A percentile compares a stretch with the other conserved stretches of the same genome.
Evolutionary conservation across 106 monocot genomes (phyloP).

Genomic region (Platanthera guangdongensis): DNA sequence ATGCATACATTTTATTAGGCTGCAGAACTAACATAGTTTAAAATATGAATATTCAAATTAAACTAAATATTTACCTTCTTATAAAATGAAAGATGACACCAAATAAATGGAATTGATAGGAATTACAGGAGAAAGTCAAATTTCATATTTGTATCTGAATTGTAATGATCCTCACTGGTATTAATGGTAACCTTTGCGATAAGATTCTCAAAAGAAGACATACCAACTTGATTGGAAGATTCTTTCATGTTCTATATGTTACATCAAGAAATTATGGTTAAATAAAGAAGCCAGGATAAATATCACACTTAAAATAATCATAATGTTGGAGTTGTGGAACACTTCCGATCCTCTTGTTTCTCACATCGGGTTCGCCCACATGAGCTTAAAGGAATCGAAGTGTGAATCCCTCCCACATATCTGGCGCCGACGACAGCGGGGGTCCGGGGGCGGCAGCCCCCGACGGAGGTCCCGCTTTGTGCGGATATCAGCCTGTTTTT

Average conservation of each 20-base stretch:
- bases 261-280: slow-evolving; percentile 15
- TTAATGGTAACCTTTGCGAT: slow-evolving; percentile 49
- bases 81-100: slow-evolving; percentile 57
- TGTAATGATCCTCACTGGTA: slow-evolving; percentile 27
- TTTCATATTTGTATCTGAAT: slow-evolving; percentile 30
- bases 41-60: background rate
- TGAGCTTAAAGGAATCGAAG: no score
- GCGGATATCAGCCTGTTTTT: no score
- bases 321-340: no score
- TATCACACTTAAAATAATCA: background rate
- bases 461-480: no score
- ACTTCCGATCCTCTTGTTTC: no score
- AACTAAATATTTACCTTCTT: slow-evolving; percentile 44
- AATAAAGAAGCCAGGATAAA: background rate
- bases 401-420: no score
- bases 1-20: background rate
- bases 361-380: no score
- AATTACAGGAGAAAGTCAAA: slow-evolving; percentile 70
- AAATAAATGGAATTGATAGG: slow-evolving; percentile 84
- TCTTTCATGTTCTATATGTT: slow-evolving; percentile 27
- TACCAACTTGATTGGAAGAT: slow-evolving; percentile 13
- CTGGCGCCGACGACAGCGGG: no score
- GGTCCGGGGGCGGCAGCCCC: no score
- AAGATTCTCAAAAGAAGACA: slow-evolving; percentile 68
- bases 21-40: background rate